A percentile compares a stretch with the other conserved stretches of the same genome.
Conservation (phyloP, 192 early-diverging fungal genomes). For the Coemansia sp. region DNA sequence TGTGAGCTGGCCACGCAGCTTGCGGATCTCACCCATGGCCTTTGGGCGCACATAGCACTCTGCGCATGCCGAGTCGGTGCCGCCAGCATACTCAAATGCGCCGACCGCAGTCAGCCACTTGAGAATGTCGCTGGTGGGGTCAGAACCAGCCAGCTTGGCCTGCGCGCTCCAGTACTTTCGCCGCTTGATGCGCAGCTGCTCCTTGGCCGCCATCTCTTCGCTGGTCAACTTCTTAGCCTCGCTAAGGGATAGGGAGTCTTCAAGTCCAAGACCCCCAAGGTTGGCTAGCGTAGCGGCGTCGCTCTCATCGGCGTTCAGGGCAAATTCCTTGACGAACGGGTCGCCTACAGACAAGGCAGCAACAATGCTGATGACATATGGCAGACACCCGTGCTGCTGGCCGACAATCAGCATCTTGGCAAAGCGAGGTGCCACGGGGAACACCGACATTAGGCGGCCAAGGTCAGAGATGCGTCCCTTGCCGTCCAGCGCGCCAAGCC, state of each 20-base stretch:
- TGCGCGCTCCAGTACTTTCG: slow-evolving; percentile 72
- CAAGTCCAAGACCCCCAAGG: slow-evolving; percentile 29
- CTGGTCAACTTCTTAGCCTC: slow-evolving; percentile 58
- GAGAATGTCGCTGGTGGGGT: slow-evolving; percentile 81
- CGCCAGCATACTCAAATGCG: slow-evolving; percentile 74
- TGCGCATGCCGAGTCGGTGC: slow-evolving; percentile 66
- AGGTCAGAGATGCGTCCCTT: slow-evolving; percentile 72
- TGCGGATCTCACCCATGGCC: slow-evolving; percentile 75
- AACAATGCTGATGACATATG: slow-evolving; percentile 87
- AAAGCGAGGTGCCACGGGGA: slow-evolving; percentile 89
- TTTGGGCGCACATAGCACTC: slow-evolving; percentile 82
- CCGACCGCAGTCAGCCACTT: slow-evolving; percentile 84
- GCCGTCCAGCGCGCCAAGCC: slow-evolving; percentile 68
- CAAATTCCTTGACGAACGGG: slow-evolving; percentile 77
- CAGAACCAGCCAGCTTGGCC: slow-evolving; percentile 49
- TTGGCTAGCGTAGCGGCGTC: slow-evolving; percentile 40
- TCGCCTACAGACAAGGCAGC: slow-evolving; percentile 90
- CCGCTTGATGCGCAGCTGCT: slow-evolving; percentile 54
- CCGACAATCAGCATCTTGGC: slow-evolving; percentile 76
- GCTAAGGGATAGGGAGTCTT: slow-evolving; percentile 37
- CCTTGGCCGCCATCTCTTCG: slow-evolving; percentile 59
- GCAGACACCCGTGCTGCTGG: slow-evolving; percentile 77
- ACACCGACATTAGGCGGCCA: slow-evolving; percentile 82
- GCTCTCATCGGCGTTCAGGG: slow-evolving; percentile 50
- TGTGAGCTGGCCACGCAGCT: slow-evolving; percentile 72